Conservation (phyloP, 2,329 filamentous ascomycete genomes). For the Cladobotryum mycophilum region DNA sequence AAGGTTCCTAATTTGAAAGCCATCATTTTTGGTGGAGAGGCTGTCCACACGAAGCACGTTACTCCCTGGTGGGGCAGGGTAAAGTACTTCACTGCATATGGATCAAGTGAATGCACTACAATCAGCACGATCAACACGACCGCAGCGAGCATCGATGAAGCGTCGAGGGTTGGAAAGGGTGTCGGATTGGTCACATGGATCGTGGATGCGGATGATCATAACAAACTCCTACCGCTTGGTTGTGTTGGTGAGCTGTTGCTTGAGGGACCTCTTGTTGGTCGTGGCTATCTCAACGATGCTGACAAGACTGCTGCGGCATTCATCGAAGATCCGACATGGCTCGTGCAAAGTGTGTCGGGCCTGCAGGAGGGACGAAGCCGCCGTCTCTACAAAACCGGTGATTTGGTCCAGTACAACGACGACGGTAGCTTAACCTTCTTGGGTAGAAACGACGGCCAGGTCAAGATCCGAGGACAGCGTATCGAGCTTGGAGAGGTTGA, state of each 20-base stretch:
- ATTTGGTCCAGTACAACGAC: slow-evolving; percentile 35
- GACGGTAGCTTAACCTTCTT: slow-evolving; percentile 36
- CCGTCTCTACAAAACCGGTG: slow-evolving; percentile 40
- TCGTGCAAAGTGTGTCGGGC: background rate
- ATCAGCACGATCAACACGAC: too few relatives aligned
- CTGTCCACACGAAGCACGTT: too few relatives aligned
- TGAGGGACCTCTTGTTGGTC: slow-evolving; percentile 19
- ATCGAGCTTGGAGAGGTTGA: slow-evolving; percentile 37
- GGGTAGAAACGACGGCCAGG: slow-evolving; percentile 50
- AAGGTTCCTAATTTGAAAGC: too few relatives aligned
- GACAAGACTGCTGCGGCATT: slow-evolving; percentile 16
- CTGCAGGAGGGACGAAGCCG: slow-evolving; percentile 19
- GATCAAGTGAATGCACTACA: too few relatives aligned
- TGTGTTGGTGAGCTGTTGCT: slow-evolving; percentile 23
- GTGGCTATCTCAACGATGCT: slow-evolving; percentile 18
- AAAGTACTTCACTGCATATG: too few relatives aligned
- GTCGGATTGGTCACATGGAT: slow-evolving; percentile 15
- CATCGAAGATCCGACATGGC: slow-evolving; percentile 40
- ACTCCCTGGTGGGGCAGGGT: too few relatives aligned
- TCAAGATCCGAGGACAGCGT: slow-evolving; percentile 52
- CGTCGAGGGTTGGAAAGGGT: too few relatives aligned
- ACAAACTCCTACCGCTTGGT: slow-evolving; percentile 15
- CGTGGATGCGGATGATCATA: slow-evolving; percentile 14
- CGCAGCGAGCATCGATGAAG: too few relatives aligned
- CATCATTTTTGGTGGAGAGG: too few relatives aligned